Evolutionary conservation across 2,329 filamentous ascomycete species (phyloP).

Genomic region (Didymella segeticola): DNA sequence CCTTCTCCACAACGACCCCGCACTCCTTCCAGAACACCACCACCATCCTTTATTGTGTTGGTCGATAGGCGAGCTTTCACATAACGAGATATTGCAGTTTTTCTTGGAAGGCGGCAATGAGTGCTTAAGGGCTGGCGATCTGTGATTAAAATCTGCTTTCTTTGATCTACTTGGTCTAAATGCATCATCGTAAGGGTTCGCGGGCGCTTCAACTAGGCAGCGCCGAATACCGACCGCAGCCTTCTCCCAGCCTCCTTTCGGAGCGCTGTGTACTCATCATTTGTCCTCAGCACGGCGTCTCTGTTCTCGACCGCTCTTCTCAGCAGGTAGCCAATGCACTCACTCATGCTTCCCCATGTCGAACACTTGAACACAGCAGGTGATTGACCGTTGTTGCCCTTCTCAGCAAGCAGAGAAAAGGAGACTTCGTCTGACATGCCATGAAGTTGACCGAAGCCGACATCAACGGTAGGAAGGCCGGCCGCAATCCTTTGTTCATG

Average conservation of each 20-base stretch:
- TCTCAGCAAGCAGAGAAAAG: constrained; percentile 49
- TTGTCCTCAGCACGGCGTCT: constrained; percentile 62
- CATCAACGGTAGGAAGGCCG: constrained; percentile 55
- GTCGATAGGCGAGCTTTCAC: neutral
- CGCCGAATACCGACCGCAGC: constrained; percentile 20
- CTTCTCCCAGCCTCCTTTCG: constrained; percentile 34
- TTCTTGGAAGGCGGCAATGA: neutral
- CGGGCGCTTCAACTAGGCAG: constrained; percentile 1
- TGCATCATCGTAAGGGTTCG: neutral
- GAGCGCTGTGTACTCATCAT: constrained; percentile 39
- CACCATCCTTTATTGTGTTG: neutral
- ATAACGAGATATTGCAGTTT: neutral
- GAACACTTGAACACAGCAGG: constrained; percentile 63
- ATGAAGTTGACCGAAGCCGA: constrained; percentile 81
- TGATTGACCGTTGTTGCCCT: constrained; percentile 36
- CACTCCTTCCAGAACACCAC: constrained; percentile 5
- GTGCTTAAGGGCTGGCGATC: neutral
- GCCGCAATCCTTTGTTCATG: constrained; percentile 48
- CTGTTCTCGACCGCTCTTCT: constrained; percentile 65
- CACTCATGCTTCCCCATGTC: constrained; percentile 64
- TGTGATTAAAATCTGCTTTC: neutral
- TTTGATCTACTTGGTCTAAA: constrained; percentile 3
- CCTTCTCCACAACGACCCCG: constrained; percentile 13
- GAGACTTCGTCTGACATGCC: constrained; percentile 97
- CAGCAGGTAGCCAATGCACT: constrained; percentile 80